Evolutionary conservation across 2,329 filamentous ascomycete species (phyloP).

Genomic region (Xylariomycetidae sp.): DNA sequence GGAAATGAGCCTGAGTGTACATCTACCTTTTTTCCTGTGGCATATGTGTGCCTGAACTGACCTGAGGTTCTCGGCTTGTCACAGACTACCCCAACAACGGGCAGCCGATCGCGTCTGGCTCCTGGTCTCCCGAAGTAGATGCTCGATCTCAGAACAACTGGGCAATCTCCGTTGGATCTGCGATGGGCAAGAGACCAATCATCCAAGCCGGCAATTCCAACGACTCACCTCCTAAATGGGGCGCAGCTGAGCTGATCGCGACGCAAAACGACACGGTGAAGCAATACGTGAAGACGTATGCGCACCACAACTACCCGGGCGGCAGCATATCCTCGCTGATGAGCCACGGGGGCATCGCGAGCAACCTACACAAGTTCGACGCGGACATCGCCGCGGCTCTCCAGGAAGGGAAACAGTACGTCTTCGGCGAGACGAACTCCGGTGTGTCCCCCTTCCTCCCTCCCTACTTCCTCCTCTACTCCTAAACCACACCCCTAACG

Average conservation of each 20-base stretch:
- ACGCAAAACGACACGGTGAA: constrained; percentile 30
- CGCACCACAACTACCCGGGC: constrained; percentile 44
- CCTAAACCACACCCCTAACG: not conserved
- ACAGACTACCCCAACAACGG: constrained; percentile 29
- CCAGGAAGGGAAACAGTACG: constrained; percentile 34
- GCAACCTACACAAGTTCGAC: constrained; percentile 33
- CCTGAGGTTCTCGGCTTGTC: constrained; percentile 2
- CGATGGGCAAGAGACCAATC: constrained; percentile 27
- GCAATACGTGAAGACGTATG: constrained; percentile 35
- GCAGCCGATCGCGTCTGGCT: constrained; percentile 32
- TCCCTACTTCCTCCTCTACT: constrained; percentile 17
- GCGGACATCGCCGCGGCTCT: constrained; percentile 34
- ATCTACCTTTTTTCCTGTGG: not conserved
- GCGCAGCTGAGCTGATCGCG: constrained; percentile 32
- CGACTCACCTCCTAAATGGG: constrained; percentile 30
- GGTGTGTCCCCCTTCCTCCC: constrained; percentile 23
- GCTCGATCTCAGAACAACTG: constrained; percentile 34
- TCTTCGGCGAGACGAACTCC: constrained; percentile 46
- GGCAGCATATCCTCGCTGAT: constrained; percentile 36
- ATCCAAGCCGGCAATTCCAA: constrained; percentile 37
- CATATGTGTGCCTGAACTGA: not conserved
- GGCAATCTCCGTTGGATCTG: constrained; percentile 29
- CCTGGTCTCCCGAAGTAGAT: constrained; percentile 31
- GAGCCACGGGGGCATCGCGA: constrained; percentile 35
- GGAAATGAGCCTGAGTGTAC: constrained; percentile 50